These are phyloP conservation scores for Acorus gramineus DNA, from an alignment of 106 monocot genomes.

Conservation along the genomic window DNA sequence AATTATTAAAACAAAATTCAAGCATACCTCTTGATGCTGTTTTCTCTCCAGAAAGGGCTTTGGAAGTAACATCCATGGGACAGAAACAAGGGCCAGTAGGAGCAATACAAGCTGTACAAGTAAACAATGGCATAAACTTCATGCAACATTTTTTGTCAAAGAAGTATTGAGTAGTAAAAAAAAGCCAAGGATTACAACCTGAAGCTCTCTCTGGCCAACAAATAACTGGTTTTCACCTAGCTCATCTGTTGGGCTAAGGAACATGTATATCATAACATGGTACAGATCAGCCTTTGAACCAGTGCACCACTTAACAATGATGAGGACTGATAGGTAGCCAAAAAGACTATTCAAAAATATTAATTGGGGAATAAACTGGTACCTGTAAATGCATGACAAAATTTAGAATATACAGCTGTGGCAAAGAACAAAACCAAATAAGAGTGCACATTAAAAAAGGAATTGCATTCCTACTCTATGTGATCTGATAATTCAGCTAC, in stretches of 20 bases:
- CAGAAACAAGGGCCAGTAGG: slow-evolving; percentile 71
- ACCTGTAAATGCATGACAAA: slow-evolving; percentile 30
- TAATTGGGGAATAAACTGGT: slow-evolving; percentile 83
- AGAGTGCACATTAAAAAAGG: no score
- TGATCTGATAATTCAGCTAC: no score
- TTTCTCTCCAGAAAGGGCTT: slow-evolving; percentile 57
- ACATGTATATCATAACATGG: slow-evolving; percentile 99
- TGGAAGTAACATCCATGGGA: slow-evolving; percentile 83
- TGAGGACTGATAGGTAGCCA: slow-evolving; percentile 89
- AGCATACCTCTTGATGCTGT: slow-evolving; percentile 38
- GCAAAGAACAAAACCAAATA: no score
- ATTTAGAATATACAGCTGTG: no score
- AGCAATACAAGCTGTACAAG: slow-evolving; percentile 75
- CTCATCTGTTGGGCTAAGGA: slow-evolving; percentile 94
- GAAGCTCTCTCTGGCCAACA: slow-evolving; percentile 68
- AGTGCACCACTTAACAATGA: slow-evolving; percentile 93
- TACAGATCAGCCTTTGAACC: slow-evolving; percentile 90
- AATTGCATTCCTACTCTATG: no score
- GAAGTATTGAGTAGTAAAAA: not conserved
- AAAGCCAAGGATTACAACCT: slow-evolving; percentile 32
- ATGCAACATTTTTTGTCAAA: no score
- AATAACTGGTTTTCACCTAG: slow-evolving; percentile 98
- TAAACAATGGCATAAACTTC: not conserved
- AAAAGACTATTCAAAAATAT: slow-evolving; percentile 96
- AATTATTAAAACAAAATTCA: not conserved